A percentile compares a stretch with the other conserved stretches of the same genome.
phyloP scores from a whole-genome alignment of 768 basidiomycete species.

The Russula sp. region DNA sequence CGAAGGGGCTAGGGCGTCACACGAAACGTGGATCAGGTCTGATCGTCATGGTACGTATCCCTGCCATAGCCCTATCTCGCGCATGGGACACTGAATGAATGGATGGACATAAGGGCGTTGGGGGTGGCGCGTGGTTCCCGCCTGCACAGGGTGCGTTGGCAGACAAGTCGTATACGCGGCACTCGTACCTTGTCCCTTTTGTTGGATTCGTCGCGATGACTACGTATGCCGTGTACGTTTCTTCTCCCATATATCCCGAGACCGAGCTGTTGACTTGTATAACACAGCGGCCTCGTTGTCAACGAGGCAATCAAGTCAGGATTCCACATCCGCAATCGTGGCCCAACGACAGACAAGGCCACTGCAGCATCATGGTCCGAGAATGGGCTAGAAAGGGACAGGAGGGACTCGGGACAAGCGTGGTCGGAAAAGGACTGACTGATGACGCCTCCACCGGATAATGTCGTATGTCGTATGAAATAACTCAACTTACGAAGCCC shows the following conservation, averaged over 20 bases:
- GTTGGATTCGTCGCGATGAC: slow-evolving; percentile 53
- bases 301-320: slow-evolving; percentile 41
- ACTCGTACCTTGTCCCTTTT: slow-evolving; percentile 55
- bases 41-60: slow-evolving; percentile 46
- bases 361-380: background rate
- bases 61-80: background rate
- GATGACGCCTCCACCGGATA: background rate
- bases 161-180: slow-evolving; percentile 40
- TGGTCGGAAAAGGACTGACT: background rate
- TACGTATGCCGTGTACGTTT: slow-evolving; percentile 47
- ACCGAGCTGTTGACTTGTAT: background rate
- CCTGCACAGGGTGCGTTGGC: slow-evolving; percentile 52
- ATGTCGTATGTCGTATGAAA: background rate
- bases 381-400: background rate
- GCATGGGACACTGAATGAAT: background rate
- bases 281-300: slow-evolving; percentile 44
- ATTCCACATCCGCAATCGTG: slow-evolving; percentile 44
- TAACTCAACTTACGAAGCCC: background rate
- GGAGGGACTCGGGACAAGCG: background rate
- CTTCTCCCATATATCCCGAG: background rate
- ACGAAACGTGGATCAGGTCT: slow-evolving; percentile 56
- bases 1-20: slow-evolving; percentile 53
- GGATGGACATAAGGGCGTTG: slow-evolving; percentile 38
- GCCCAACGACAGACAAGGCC: slow-evolving; percentile 32
- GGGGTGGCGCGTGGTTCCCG: slow-evolving; percentile 65